Evolutionary conservation across 345 rosid species (phyloP).

Genomic region (Populus pruinosa): DNA sequence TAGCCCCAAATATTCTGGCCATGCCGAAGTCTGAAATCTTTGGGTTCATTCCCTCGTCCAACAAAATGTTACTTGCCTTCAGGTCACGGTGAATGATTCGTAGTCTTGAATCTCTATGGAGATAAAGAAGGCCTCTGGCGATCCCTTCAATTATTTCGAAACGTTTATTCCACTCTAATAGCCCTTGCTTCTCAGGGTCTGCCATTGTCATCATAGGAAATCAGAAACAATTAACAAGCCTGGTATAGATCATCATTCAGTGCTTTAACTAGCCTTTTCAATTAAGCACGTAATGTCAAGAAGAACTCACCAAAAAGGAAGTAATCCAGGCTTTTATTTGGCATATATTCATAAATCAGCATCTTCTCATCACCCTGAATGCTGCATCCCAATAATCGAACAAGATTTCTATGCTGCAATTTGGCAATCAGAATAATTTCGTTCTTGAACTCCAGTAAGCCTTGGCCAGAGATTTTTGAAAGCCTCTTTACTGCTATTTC

Average conservation of each 20-base stretch:
- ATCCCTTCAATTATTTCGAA: background rate
- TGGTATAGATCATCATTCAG: background rate
- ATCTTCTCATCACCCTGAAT: conserved; percentile 24
- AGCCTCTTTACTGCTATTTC: background rate
- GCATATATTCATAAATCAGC: too few species aligned
- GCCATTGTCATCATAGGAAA: background rate
- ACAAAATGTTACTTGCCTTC: conserved; percentile 30
- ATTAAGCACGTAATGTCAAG: background rate
- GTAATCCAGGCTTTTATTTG: conserved; percentile 24
- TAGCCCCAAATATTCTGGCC: background rate
- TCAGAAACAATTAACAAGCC: background rate
- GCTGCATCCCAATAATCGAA: conserved; percentile 26
- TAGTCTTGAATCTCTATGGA: conserved; percentile 27
- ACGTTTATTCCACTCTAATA: background rate
- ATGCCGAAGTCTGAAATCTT: background rate
- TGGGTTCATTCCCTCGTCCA: background rate
- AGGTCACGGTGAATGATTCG: conserved; percentile 27
- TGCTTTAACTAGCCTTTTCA: background rate
- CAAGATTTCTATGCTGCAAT: conserved; percentile 31
- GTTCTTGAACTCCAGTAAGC: background rate
- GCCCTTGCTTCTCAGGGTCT: background rate
- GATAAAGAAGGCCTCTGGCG: conserved; percentile 29
- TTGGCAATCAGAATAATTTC: conserved; percentile 5
- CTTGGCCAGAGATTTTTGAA: background rate
- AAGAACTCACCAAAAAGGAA: conserved; percentile 23